phyloP scores from a whole-genome alignment of 768 basidiomycete genomes.

The Agaricus sinodeliciosus region DNA sequence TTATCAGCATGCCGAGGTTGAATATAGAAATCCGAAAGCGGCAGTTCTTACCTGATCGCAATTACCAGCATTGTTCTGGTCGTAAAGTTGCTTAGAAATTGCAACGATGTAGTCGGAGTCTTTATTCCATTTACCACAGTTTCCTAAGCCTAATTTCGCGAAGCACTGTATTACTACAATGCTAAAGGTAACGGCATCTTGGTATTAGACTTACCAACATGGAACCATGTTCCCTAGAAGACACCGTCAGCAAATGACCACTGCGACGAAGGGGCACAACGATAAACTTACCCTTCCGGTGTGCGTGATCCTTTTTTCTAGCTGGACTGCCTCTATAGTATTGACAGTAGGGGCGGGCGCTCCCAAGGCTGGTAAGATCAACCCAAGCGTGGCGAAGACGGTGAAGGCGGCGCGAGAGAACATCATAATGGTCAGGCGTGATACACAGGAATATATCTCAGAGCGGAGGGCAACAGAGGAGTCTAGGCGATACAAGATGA shows the following conservation, averaged over 20 bases:
- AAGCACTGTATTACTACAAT: constrained; percentile 2
- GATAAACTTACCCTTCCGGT: constrained; percentile 43
- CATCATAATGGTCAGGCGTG: constrained; percentile 9
- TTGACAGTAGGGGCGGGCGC: constrained; percentile 36
- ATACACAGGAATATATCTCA: constrained; percentile 5
- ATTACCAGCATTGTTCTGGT: constrained; percentile 39
- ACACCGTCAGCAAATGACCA: constrained; percentile 8
- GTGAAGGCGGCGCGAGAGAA: constrained; percentile 35
- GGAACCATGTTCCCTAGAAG: constrained; percentile 61
- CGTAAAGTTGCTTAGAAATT: constrained; percentile 48
- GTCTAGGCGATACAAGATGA: constrained; percentile 7
- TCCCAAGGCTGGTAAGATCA: constrained; percentile 35
- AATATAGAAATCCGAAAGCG: constrained; percentile 10
- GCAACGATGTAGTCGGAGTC: constrained; percentile 55
- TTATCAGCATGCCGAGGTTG: constrained; percentile 8
- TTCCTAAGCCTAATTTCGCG: constrained; percentile 37
- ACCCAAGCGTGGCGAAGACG: constrained; percentile 33
- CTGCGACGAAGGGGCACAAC: background rate
- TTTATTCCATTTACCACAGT: constrained; percentile 51
- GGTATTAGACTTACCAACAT: constrained; percentile 31
- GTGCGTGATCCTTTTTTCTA: constrained; percentile 48
- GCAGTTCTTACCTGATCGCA: constrained; percentile 49
- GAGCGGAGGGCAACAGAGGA: constrained; percentile 7
- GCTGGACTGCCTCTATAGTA: constrained; percentile 19
- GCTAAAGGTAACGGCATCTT: constrained; percentile 6